phyloP scores from a whole-genome alignment of 768 basidiomycete genomes.

The Tephrocybe sp. region DNA sequence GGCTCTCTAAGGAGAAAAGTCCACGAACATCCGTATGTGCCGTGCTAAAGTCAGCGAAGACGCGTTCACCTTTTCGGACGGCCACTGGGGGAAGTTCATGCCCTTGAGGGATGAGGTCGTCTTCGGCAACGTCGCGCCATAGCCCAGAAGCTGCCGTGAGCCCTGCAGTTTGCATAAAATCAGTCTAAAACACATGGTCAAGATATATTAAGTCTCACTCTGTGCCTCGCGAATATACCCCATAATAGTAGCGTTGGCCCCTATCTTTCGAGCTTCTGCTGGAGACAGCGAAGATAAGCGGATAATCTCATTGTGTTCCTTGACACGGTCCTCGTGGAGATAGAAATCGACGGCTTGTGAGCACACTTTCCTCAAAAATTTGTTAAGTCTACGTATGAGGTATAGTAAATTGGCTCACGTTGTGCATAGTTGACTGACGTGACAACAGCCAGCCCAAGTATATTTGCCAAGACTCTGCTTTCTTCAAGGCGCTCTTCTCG shows the following conservation, averaged over 20 bases:
- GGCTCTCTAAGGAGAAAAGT: background rate
- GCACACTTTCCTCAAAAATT: too few species aligned
- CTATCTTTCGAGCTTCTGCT: slow-evolving; percentile 7
- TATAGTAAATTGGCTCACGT: slow-evolving; percentile 12
- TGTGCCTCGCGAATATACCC: slow-evolving; percentile 27
- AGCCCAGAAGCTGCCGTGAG: slow-evolving; percentile 16
- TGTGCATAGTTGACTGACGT: slow-evolving; percentile 23
- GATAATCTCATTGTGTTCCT: slow-evolving; percentile 20
- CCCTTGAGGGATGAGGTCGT: slow-evolving; percentile 12
- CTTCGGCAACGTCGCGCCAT: slow-evolving; percentile 15
- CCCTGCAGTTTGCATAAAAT: slow-evolving; percentile 6
- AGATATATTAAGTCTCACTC: slow-evolving; percentile 18
- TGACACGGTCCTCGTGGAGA: slow-evolving; percentile 16
- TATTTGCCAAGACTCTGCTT: slow-evolving; percentile 16
- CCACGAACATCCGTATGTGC: slow-evolving; percentile 17
- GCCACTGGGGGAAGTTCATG: slow-evolving; percentile 5
- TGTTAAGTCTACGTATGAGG: too few species aligned
- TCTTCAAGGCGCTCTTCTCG: slow-evolving; percentile 15
- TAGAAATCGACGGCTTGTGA: slow-evolving; percentile 26
- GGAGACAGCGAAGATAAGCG: slow-evolving; percentile 15
- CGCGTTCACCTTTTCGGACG: slow-evolving; percentile 18
- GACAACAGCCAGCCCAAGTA: slow-evolving; percentile 19
- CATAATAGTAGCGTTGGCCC: slow-evolving; percentile 18
- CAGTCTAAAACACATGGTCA: background rate
- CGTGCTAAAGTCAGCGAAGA: slow-evolving; percentile 15